Percentiles rank a stretch among this genome's conserved stretches.
These are phyloP conservation scores for Porcisia hertigi DNA, from an alignment of 208 protist species.

Conservation along the genomic window DNA sequence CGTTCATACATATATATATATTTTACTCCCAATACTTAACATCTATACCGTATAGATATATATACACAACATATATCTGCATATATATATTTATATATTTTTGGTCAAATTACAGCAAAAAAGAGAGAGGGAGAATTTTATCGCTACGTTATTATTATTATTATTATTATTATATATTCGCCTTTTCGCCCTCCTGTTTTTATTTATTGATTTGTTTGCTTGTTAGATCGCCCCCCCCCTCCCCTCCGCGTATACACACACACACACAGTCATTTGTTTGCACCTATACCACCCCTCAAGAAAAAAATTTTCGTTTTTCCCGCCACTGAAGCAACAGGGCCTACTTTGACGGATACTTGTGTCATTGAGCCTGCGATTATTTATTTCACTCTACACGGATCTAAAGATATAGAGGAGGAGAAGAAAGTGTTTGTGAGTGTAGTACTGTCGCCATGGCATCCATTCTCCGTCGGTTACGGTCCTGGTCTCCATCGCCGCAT, in stretches of 20 bases:
- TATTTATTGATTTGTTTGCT: neutral
- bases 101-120: too few relatives aligned
- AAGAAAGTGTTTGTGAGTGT: neutral
- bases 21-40: too few relatives aligned
- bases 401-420: neutral
- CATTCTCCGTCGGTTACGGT: constrained; percentile 11
- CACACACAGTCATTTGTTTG: neutral
- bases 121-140: too few relatives aligned
- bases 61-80: too few relatives aligned
- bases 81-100: too few relatives aligned
- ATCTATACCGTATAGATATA: too few relatives aligned
- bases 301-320: too few relatives aligned
- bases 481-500: constrained; percentile 4
- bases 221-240: neutral
- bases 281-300: neutral
- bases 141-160: too few relatives aligned
- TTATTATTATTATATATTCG: too few relatives aligned
- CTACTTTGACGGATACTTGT: neutral
- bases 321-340: neutral
- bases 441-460: constrained; percentile 3
- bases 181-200: too few relatives aligned
- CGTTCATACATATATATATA: too few relatives aligned
- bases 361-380: neutral
- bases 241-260: too few relatives aligned
- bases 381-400: neutral